These are phyloP conservation scores for Abelmoschus esculentus DNA, from an alignment of 345 rosid species.

Conservation along the genomic window DNA sequence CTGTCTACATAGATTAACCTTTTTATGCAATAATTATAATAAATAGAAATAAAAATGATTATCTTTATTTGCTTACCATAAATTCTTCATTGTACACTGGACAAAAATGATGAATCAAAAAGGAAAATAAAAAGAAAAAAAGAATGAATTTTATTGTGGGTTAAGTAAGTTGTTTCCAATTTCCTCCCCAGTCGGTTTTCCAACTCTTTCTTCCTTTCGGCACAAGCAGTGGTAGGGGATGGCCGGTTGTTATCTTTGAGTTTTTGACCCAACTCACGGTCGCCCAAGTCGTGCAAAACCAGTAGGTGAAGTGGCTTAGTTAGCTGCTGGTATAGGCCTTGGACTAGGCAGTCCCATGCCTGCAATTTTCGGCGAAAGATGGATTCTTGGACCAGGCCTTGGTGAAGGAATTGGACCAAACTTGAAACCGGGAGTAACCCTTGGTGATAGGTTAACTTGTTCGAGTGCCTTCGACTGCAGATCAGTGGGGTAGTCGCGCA, in stretches of 20 bases:
- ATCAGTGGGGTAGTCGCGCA: conserved; percentile 67
- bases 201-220: background rate
- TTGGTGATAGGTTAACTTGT: conserved; percentile 77
- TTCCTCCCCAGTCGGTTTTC: background rate
- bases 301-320: background rate
- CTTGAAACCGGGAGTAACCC: conserved; percentile 30
- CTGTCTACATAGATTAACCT: background rate
- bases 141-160: background rate
- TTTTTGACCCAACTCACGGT: background rate
- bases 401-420: conserved; percentile 88
- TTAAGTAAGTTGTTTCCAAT: no score
- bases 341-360: conserved; percentile 48
- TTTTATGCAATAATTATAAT: background rate
- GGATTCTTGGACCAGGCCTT: conserved; percentile 65
- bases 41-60: background rate
- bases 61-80: background rate
- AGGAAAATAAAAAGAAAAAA: background rate
- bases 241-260: background rate
- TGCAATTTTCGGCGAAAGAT: conserved; percentile 68
- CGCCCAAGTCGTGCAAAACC: background rate
- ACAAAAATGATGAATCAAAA: background rate
- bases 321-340: conserved; percentile 1
- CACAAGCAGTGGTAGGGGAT: background rate
- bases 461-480: conserved; percentile 72
- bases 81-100: background rate